Conservation (phyloP, 2,329 filamentous ascomycete genomes). For the Graphilbum fragrans region DNA sequence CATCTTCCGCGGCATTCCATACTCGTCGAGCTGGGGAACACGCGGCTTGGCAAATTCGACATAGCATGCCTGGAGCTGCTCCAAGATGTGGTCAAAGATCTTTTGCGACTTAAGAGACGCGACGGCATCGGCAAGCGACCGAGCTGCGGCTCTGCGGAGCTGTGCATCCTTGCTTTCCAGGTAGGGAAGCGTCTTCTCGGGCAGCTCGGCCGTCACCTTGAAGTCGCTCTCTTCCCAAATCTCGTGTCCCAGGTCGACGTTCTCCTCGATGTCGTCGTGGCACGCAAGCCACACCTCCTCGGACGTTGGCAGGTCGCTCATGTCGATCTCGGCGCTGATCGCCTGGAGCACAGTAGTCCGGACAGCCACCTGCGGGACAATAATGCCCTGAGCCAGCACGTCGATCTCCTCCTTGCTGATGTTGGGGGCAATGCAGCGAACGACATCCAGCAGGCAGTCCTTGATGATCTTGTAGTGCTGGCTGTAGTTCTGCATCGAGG, state of each 20-base stretch:
- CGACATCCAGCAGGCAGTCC: conserved; percentile 80
- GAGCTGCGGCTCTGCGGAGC: conserved; percentile 71
- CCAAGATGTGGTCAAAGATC: conserved; percentile 33
- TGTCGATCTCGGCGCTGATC: conserved; percentile 82
- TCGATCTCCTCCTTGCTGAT: conserved; percentile 61
- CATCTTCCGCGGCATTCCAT: conserved; percentile 85
- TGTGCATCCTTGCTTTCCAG: conserved; percentile 69
- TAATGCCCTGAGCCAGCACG: conserved; percentile 64
- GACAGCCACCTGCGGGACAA: conserved; percentile 69
- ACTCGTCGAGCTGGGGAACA: conserved; percentile 76
- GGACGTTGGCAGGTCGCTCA: conserved; percentile 76
- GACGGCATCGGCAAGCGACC: conserved; percentile 66
- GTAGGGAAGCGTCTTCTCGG: conserved; percentile 61
- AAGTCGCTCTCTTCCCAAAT: conserved; percentile 96
- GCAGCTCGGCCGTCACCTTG: conserved; percentile 51
- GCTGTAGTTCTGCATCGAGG: conserved; percentile 75
- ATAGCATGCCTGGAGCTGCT: conserved; percentile 59
- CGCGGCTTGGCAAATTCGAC: conserved; percentile 69
- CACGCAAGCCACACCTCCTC: conserved; percentile 89
- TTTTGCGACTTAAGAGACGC: conserved; percentile 48
- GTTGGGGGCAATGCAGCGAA: conserved; percentile 72
- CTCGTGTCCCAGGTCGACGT: conserved; percentile 66
- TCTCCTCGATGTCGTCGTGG: conserved; percentile 84
- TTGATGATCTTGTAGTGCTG: conserved; percentile 94
- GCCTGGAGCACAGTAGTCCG: conserved; percentile 77